A percentile compares a stretch with the other conserved stretches of the same genome.
Evolutionary conservation across 768 basidiomycete genomes (phyloP).

Genomic region (Suillus discolor): DNA sequence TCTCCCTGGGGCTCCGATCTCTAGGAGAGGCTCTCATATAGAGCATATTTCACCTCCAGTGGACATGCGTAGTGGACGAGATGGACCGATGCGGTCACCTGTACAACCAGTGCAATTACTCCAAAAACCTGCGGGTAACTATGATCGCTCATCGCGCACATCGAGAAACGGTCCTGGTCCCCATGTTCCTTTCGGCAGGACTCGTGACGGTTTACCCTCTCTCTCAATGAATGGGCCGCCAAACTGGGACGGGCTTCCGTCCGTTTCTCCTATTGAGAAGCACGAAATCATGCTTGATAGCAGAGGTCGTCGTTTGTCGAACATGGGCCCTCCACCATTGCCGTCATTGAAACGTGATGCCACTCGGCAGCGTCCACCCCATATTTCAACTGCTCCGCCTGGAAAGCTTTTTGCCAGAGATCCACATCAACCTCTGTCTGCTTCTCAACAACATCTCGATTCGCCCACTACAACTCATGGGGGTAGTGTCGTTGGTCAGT

Average conservation of each 20-base stretch:
- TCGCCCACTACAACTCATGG: slow-evolving; percentile 21
- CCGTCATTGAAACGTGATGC: slow-evolving; percentile 44
- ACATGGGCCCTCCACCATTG: slow-evolving; percentile 57
- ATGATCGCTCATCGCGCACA: background rate
- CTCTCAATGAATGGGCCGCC: slow-evolving; percentile 32
- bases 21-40: slow-evolving; percentile 47
- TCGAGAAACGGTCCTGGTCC: slow-evolving; percentile 4
- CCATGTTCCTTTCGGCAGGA: slow-evolving; percentile 3
- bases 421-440: slow-evolving; percentile 37
- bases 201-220: slow-evolving; percentile 36
- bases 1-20: slow-evolving; percentile 26
- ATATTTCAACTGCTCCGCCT: slow-evolving; percentile 41
- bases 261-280: slow-evolving; percentile 35
- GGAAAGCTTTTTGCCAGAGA: slow-evolving; percentile 49
- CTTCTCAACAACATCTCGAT: slow-evolving; percentile 20
- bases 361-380: slow-evolving; percentile 60
- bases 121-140: slow-evolving; percentile 49
- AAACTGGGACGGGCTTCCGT: slow-evolving; percentile 15
- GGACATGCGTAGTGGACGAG: slow-evolving; percentile 49
- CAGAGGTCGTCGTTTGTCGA: slow-evolving; percentile 41
- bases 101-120: slow-evolving; percentile 53
- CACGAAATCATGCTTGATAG: slow-evolving; percentile 22
- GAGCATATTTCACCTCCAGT: slow-evolving; percentile 39
- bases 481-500: slow-evolving; percentile 37
- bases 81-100: slow-evolving; percentile 44